phyloP scores from a whole-genome alignment of 257 asterid species.

The Fraxinus americana region DNA sequence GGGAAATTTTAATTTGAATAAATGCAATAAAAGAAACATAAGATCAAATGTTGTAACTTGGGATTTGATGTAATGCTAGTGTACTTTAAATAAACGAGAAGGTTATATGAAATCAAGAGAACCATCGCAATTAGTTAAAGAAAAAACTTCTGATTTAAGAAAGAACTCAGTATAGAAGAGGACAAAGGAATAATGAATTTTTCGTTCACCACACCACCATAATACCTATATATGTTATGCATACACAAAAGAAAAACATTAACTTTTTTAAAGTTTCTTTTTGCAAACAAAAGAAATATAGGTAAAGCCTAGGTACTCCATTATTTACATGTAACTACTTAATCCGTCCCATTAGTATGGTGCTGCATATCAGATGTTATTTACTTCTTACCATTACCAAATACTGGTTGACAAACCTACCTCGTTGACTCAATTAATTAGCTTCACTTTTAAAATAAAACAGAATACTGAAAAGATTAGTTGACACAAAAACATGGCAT shows the following conservation, averaged over 20 bases:
- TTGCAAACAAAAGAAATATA: background rate
- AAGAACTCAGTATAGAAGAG: background rate
- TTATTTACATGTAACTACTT: background rate
- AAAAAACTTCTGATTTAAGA: slow-evolving; percentile 1
- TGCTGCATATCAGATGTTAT: background rate
- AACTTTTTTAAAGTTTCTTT: background rate
- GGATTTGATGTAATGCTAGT: background rate
- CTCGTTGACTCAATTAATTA: background rate
- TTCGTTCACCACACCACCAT: background rate
- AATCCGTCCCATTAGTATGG: background rate
- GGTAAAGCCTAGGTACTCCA: background rate
- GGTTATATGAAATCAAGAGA: background rate
- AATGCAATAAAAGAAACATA: background rate
- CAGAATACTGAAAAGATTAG: background rate
- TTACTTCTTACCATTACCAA: background rate
- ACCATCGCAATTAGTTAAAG: background rate
- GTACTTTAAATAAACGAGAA: slow-evolving; percentile 6
- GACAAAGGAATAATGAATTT: background rate
- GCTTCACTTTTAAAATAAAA: background rate
- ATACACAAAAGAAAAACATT: background rate
- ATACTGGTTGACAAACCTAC: background rate
- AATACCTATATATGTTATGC: background rate
- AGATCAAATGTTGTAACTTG: slow-evolving; percentile 7
- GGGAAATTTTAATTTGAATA: too few relatives aligned
- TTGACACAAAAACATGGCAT: background rate